A percentile compares a stretch with the other conserved stretches of the same genome.
These are phyloP conservation scores for Entonaema liquescens DNA, from an alignment of 495 filamentous ascomycete species.

Conservation along the genomic window DNA sequence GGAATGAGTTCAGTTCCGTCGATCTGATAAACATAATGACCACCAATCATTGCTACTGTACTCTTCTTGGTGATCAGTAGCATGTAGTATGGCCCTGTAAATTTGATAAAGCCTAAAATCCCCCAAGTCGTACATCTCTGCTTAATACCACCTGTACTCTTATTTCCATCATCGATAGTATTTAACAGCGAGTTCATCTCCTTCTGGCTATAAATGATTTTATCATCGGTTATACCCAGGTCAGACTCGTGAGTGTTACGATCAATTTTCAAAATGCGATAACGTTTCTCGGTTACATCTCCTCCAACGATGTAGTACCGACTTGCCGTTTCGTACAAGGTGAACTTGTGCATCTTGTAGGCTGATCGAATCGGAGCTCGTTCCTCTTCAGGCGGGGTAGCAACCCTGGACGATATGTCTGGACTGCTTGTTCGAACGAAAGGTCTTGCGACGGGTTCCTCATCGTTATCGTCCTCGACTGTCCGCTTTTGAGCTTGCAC, in stretches of 20 bases:
- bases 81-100: slow-evolving; percentile 98
- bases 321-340: slow-evolving; percentile 90
- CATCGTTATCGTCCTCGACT: slow-evolving; percentile 67
- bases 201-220: slow-evolving; percentile 88
- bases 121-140: slow-evolving; percentile 93
- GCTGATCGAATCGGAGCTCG: slow-evolving; percentile 72
- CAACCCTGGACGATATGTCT: slow-evolving; percentile 49
- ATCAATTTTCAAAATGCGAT: slow-evolving; percentile 93
- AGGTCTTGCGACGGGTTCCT: slow-evolving; percentile 70
- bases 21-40: slow-evolving; percentile 94
- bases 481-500: slow-evolving; percentile 46
- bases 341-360: slow-evolving; percentile 93
- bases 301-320: slow-evolving; percentile 94
- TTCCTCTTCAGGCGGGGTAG: slow-evolving; percentile 56
- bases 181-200: slow-evolving; percentile 94
- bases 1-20: slow-evolving; percentile 95
- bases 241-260: slow-evolving; percentile 83
- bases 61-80: slow-evolving; percentile 93
- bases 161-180: slow-evolving; percentile 96
- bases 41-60: slow-evolving; percentile 94
- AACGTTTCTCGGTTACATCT: slow-evolving; percentile 86
- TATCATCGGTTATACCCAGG: slow-evolving; percentile 88
- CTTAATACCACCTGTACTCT: slow-evolving; percentile 87
- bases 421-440: slow-evolving; percentile 71
- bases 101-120: slow-evolving; percentile 90